A percentile compares a stretch with the other conserved stretches of the same genome.
Conservation (phyloP, 2,329 filamentous ascomycete genomes). For the Hypoxylon sp. region DNA sequence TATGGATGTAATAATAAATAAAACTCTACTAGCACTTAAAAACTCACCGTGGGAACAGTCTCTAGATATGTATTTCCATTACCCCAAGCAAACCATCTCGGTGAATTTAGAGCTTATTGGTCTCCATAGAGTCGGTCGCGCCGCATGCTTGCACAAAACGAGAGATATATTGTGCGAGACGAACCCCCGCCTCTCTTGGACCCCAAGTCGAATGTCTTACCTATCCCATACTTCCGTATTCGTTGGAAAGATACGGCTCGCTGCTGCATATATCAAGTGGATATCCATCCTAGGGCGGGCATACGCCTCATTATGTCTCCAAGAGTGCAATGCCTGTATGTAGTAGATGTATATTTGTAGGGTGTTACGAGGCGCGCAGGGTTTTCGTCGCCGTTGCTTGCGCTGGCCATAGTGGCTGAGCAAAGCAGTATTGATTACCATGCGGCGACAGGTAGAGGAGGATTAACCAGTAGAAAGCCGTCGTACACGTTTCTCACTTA, state of each 20-base stretch:
- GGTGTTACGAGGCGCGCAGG: slow-evolving; percentile 18
- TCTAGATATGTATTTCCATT: neutral
- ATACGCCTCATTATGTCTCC: slow-evolving; percentile 27
- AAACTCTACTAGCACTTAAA: neutral
- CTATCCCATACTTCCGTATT: slow-evolving; percentile 9
- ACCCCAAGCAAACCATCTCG: slow-evolving; percentile 21
- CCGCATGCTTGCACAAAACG: slow-evolving; percentile 35
- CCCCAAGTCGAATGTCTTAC: slow-evolving; percentile 9
- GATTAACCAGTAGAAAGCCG: slow-evolving; percentile 19
- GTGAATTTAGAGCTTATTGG: slow-evolving; percentile 27
- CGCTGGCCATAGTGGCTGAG: slow-evolving; percentile 38
- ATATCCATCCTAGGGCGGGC: slow-evolving; percentile 30
- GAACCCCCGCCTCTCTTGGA: slow-evolving; percentile 18
- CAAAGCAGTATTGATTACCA: slow-evolving; percentile 22
- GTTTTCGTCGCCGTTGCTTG: slow-evolving; percentile 29
- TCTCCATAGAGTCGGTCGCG: slow-evolving; percentile 30
- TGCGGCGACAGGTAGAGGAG: neutral
- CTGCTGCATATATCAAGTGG: slow-evolving; percentile 25
- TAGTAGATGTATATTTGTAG: slow-evolving; percentile 2
- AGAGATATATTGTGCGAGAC: slow-evolving; percentile 24
- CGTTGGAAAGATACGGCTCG: slow-evolving; percentile 16
- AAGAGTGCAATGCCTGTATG: slow-evolving; percentile 26
- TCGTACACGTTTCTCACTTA: slow-evolving; percentile 10
- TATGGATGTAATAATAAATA: slow-evolving; percentile 10
- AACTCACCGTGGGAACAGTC: neutral